Percentiles rank a stretch among this genome's conserved stretches.
Conservation (phyloP, 768 basidiomycete genomes). For the Amanita muscaria region DNA sequence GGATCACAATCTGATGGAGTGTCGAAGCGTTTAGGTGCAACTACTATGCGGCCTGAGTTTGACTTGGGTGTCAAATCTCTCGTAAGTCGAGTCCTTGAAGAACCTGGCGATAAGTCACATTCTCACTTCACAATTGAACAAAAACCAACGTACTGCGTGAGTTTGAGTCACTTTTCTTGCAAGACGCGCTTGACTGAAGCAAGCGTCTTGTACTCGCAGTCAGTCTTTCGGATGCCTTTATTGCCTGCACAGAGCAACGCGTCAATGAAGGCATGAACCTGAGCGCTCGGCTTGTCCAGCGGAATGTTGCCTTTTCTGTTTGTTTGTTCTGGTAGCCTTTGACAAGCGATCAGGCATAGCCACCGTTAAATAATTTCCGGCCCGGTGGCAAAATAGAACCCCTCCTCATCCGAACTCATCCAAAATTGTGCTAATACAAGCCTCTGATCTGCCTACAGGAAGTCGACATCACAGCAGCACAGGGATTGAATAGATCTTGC, state of each 20-base stretch:
- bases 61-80: not conserved
- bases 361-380: too few species aligned
- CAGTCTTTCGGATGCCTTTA: not conserved
- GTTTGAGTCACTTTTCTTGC: not conserved
- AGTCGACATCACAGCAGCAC: too few species aligned
- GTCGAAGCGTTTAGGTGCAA: not conserved
- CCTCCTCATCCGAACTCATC: too few species aligned
- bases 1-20: too few species aligned
- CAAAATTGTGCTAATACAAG: too few species aligned
- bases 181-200: not conserved
- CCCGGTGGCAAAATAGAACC: too few species aligned
- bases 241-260: not conserved
- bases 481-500: constrained; percentile 74
- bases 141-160: not conserved
- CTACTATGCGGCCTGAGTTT: not conserved
- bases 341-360: too few species aligned
- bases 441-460: too few species aligned
- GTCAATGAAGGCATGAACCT: constrained; percentile 3
- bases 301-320: not conserved
- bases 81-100: constrained; percentile 6
- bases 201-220: not conserved
- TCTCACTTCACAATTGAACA: not conserved
- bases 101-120: constrained; percentile 3
- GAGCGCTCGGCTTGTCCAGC: too few species aligned
- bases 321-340: not conserved